These are phyloP conservation scores for Ophiostoma perfectum DNA, from an alignment of 2,329 filamentous ascomycete species.

Conservation along the genomic window DNA sequence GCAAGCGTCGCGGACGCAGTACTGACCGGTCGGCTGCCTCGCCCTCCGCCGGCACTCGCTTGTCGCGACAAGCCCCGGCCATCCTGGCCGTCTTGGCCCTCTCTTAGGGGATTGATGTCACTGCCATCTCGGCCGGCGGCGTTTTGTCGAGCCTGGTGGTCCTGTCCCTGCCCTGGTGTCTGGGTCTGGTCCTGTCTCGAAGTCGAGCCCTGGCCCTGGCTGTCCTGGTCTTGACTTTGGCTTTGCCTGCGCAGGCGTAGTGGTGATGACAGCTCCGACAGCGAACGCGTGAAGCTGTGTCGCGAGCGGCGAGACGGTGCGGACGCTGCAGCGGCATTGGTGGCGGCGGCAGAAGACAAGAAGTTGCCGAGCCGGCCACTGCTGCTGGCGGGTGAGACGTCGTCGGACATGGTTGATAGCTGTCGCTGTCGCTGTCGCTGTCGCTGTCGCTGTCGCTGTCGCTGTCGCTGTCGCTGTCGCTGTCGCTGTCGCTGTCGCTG, in stretches of 20 bases:
- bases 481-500: background rate
- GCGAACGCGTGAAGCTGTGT: constrained; percentile 52
- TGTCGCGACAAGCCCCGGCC: background rate
- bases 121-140: background rate
- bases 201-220: constrained; percentile 26
- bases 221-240: constrained; percentile 37
- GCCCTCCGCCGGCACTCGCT: background rate
- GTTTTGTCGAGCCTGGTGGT: background rate
- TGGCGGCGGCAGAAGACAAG: background rate
- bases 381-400: background rate
- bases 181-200: background rate
- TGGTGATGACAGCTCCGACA: constrained; percentile 49
- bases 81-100: background rate
- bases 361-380: background rate
- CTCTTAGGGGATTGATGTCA: background rate
- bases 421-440: background rate
- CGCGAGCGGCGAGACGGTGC: constrained; percentile 37
- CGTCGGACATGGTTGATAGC: background rate
- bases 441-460: background rate
- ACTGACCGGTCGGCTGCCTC: background rate
- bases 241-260: constrained; percentile 37
- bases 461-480: background rate
- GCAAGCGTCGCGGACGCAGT: background rate
- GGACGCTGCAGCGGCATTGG: constrained; percentile 13
- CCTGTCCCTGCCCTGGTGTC: background rate